Base-by-base conservation (phyloP, 768 basidiomycete genomes). In the Clitopilus hobsonii region DNA sequence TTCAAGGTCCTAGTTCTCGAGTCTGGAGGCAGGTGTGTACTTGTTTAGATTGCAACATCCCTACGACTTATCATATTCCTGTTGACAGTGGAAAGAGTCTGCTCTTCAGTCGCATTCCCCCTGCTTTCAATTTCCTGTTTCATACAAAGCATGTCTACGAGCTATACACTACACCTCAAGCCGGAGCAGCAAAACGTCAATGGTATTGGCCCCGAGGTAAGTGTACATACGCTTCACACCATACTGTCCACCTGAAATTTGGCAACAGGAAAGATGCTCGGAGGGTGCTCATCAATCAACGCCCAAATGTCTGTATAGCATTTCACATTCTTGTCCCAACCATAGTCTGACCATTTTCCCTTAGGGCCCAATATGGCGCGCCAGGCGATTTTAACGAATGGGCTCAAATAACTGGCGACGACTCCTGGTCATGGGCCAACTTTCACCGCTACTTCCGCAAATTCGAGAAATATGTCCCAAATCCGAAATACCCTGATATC, bases 361-460 rank as follows among this genome's bases (percentile, higher is more conserved):
- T 13, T 47, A 78, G 80, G 81, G 81, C 79, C 38, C 88, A 89
- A 13, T 81, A 79, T 24, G 85, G 85, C 20, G 74, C 84, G 23
- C 86, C 88, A 3, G 79, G 79, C 1, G 88, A 89, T 61, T 88
- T 82, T 53, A 82, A 88, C 58, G 80, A 88, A 65, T 88, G 84
- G 79, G 82, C 79, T 0, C 62, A 66, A 2, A 76, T 81, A 25
- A 71, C 72, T 13, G 81, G 78, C 6, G 81, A 86, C 32, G 69
- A 77, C 6, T 71, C 74, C 2, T 89, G 88, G 88, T 67, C 77
- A n/a, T 84, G 79, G 74, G 66, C 76, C 32, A 75, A 80, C 29
- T 74, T 89, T 58, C 69, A 73, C 55, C 72, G 86, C n/a, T 87
- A 86, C 58, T 84, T 88, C 61, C 71, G 65, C 38, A 87, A 83